Conservation (phyloP, 1,284 basidiomycete species). For the Golubevia sp. region DNA sequence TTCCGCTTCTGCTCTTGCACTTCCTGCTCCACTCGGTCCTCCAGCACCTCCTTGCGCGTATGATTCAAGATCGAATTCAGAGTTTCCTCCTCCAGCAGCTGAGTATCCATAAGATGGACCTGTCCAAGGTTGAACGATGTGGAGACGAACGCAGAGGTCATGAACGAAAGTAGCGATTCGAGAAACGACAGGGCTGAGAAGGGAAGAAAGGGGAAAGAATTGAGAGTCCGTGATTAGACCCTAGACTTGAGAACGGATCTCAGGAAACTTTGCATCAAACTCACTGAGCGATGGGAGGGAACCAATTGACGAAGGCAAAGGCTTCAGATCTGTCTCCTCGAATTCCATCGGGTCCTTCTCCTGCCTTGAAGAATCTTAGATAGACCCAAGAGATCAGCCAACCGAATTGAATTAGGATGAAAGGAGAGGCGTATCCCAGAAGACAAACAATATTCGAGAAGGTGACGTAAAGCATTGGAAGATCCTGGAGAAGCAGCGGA, state of each 20-base stretch:
- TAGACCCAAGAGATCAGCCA: conserved; percentile 96
- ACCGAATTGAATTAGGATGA: conserved; percentile 95
- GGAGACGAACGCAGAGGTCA: too few relatives aligned
- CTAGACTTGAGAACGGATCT: too few relatives aligned
- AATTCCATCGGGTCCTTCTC: conserved; percentile 29
- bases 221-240: too few relatives aligned
- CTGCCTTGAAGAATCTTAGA: conserved; percentile 89
- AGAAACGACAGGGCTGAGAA: too few relatives aligned
- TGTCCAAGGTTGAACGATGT: too few relatives aligned
- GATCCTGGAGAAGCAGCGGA: conserved; percentile 65
- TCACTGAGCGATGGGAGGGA: conserved; percentile 36
- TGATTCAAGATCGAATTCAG: neutral
- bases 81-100: too few relatives aligned
- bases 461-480: conserved; percentile 92
- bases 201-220: too few relatives aligned
- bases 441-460: conserved; percentile 86
- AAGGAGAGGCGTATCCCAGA: conserved; percentile 87
- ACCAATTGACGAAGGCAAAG: conserved; percentile 54
- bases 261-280: too few relatives aligned
- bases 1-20: conserved; percentile 51
- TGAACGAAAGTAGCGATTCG: too few relatives aligned
- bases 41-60: too few relatives aligned
- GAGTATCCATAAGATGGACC: too few relatives aligned
- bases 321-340: conserved; percentile 51
- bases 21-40: too few relatives aligned